Base-by-base conservation (phyloP, 2,329 filamentous ascomycete genomes). In the Septoria petroselini region DNA sequence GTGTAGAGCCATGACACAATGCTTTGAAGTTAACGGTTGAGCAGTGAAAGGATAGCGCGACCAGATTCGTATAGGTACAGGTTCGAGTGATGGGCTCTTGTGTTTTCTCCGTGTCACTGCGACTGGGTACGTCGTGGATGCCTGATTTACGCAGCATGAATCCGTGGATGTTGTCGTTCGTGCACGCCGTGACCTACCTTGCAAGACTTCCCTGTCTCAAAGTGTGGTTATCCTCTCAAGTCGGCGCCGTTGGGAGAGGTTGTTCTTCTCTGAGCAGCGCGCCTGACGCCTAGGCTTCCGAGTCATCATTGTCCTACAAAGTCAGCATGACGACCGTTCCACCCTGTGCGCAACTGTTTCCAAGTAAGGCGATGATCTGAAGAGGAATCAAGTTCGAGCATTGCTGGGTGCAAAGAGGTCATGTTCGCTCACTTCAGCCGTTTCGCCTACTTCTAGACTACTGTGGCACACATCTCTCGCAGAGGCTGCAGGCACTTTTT, bases 1-100 rank as follows among this genome's bases (percentile, higher is more conserved):
- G 0, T 86, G 83, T 63, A 74, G 80, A 62, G 72, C 73, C 1
- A 69, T 86, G 60, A 82, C 82, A 1, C 72, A 80, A 50, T 65
- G 66, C 43, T 83, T 86, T 54, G 69, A 72, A 4, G 62, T 84
- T n/a, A n/a, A n/a, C n/a, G 2, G 81, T 85, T 59, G 64, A 67
- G 31, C 37, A 47, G 12, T 63, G 60, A 43, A 53, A 50, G 23
- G 35, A 55, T 14, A 61, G 58, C 14, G 57, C 61, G 9, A 55
- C 65, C 25, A 52, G 50, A 17, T 58, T 57, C 34, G 19, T 50
- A 33, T 33, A 27, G 23, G 9, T 27, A 27, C 23, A 27, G 9
- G n/a, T n/a, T n/a, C n/a, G n/a, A n/a, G n/a, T n/a, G n/a, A n/a
- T n/a, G n/a, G n/a, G n/a, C n/a, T n/a, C n/a, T n/a, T n/a, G n/a